Base-by-base conservation (phyloP, 2,329 filamentous ascomycete species). In the Sclerotinia borealis region DNA sequence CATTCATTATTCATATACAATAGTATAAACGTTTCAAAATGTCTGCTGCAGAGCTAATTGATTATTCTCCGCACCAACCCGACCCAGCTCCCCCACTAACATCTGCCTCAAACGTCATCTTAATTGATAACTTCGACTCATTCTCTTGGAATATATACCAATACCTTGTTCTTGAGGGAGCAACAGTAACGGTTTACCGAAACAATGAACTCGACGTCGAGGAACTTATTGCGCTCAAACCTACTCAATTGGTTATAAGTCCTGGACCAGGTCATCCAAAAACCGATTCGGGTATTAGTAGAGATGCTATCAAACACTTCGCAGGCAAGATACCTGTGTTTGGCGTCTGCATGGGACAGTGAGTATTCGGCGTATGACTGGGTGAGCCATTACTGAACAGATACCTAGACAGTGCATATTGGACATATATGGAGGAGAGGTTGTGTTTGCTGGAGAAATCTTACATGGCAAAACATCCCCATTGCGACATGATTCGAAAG, bases 71-170 rank as follows among this genome's bases (percentile, higher is more conserved):
- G 72, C 88, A 89, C 75, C 88, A 96, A 76, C 90, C 91, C 65
- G 84, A 89, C 67, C 88, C 89, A 59, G 87, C 88, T 36, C 80
- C 87, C 59, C 86, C 87, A 41, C 81, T 97, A 60, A 76, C 88
- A 29, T 92, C 87, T 58, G 95, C 95, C 31, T 90, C 89, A 63
- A 98, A 98, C 77, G 83, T 99, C 64, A 85, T 99, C 67, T 83
- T 99, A 68, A 97, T 99, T 72, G 95, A 99, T 81, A 99, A 99
- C 78, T 99, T 98, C 77, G 95, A 99, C 77, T 98, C 95, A 4
- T 99, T 99, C 77, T 97, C 93, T 64, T 99, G 93, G 92, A 99
- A 99, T 74, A 92, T 99, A 64, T 99, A 98, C 77, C 96, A 99
- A 77, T 99, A 99, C 73, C 86, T 99, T 1, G 89, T 93, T 8